These are phyloP conservation scores for Phycomyces blakesleeanus DNA, from an alignment of 192 early-diverging fungal species.

Conservation along the genomic window DNA sequence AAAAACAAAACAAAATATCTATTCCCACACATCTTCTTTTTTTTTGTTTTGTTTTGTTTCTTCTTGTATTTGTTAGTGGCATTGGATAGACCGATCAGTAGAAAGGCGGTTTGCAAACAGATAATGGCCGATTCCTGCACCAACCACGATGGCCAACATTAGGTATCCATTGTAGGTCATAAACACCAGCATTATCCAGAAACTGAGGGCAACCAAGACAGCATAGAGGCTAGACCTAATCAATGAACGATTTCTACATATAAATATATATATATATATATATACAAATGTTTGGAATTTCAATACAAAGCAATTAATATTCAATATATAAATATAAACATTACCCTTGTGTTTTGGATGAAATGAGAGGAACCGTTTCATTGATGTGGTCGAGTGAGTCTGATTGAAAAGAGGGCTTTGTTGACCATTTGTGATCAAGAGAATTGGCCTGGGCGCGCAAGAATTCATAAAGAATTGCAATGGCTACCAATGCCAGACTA, in stretches of 20 bases:
- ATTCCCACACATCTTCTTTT: too few species aligned
- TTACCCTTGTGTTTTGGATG: constrained; percentile 16
- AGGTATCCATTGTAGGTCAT: constrained; percentile 84
- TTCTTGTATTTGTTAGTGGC: constrained; percentile 18
- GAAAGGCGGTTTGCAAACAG: constrained; percentile 34
- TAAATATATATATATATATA: too few species aligned
- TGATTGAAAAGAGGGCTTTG: neutral
- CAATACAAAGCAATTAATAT: too few species aligned
- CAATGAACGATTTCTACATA: constrained; percentile 46
- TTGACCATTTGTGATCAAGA: constrained; percentile 8
- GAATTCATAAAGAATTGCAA: constrained; percentile 51
- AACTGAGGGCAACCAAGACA: constrained; percentile 60
- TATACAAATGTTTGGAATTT: too few species aligned
- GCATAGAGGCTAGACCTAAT: constrained; percentile 61
- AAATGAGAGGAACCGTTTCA: neutral
- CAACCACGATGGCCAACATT: constrained; percentile 61
- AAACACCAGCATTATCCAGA: constrained; percentile 77
- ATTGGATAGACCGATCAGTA: constrained; percentile 23
- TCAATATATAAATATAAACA: too few species aligned
- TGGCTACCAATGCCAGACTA: constrained; percentile 46
- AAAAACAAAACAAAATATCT: neutral
- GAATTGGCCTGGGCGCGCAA: constrained; percentile 18
- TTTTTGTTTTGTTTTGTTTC: too few species aligned
- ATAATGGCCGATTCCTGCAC: constrained; percentile 64
- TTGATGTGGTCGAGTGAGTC: too few species aligned